A percentile compares a stretch with the other conserved stretches of the same genome.
These are phyloP conservation scores for Crucihimalaya himalaica DNA, from an alignment of 345 rosid species.

Conservation along the genomic window DNA sequence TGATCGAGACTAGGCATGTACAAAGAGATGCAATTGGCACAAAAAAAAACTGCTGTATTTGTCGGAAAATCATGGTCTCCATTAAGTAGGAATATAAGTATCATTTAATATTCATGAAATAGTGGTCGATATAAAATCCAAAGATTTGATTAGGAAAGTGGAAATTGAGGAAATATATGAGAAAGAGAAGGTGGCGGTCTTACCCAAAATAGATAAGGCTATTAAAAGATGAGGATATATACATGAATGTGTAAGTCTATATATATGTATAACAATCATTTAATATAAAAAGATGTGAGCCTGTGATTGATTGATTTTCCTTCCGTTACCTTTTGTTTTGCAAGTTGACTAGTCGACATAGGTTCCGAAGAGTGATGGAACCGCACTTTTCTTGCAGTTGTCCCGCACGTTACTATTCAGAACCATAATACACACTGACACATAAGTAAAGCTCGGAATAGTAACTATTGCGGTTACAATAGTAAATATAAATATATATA, in stretches of 20 bases:
- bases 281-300: background rate
- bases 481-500: no score
- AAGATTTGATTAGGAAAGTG: conserved; percentile 23
- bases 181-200: conserved; percentile 5
- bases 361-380: no score
- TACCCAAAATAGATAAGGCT: conserved; percentile 36
- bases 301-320: conserved; percentile 12
- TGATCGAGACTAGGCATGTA: conserved; percentile 23
- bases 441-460: no score
- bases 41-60: conserved; percentile 1
- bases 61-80: conserved; percentile 34
- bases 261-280: background rate
- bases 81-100: background rate
- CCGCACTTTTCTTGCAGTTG: no score
- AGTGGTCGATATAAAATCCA: conserved; percentile 13
- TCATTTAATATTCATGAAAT: conserved; percentile 14
- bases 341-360: conserved; percentile 28
- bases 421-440: background rate
- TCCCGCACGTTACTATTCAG: no score
- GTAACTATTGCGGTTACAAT: no score
- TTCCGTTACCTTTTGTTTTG: background rate
- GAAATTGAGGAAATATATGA: background rate
- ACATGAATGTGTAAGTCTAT: background rate
- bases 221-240: background rate
- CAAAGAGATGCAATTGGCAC: conserved; percentile 2